Evolutionary conservation across 129 eudicot genomes (phyloP).

Genomic region (Tagetes erecta): DNA sequence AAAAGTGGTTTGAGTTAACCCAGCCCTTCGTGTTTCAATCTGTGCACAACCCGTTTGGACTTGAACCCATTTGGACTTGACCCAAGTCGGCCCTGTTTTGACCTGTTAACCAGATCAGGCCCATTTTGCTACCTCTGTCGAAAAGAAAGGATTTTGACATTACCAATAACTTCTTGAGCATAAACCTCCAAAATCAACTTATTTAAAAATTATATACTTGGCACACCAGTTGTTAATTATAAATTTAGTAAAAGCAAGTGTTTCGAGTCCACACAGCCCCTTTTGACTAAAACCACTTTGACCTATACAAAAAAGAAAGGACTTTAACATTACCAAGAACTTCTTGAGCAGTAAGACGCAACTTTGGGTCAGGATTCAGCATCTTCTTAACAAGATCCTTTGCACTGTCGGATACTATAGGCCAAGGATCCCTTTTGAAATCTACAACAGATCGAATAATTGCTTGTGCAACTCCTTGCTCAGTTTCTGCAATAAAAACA

Average conservation of each 20-base stretch:
- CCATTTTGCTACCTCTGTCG: not conserved
- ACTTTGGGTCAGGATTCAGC: conserved; percentile 85
- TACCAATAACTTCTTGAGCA: not conserved
- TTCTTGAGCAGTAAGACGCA: conserved; percentile 85
- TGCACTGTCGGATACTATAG: conserved; percentile 81
- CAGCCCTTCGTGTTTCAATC: not conserved
- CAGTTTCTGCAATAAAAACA: conserved; percentile 57
- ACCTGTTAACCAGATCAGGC: not conserved
- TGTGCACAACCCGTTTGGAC: not conserved
- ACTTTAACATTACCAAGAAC: conserved; percentile 61
- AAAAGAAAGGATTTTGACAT: not conserved
- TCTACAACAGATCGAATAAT: conserved; percentile 80
- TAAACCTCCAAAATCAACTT: conserved; percentile 6
- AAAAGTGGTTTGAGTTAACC: not conserved
- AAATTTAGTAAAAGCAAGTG: not conserved
- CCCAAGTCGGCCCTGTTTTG: not conserved
- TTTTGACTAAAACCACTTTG: not conserved
- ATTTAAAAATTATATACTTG: not conserved
- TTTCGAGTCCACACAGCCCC: not conserved
- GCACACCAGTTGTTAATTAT: not conserved
- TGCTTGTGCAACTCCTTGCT: conserved; percentile 93
- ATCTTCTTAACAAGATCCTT: conserved; percentile 84
- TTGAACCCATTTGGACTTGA: not conserved
- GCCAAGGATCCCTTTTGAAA: conserved; percentile 92
- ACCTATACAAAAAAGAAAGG: not conserved